These are phyloP conservation scores for Glebionis coronaria DNA, from an alignment of 129 eudicot genomes.

Conservation along the genomic window DNA sequence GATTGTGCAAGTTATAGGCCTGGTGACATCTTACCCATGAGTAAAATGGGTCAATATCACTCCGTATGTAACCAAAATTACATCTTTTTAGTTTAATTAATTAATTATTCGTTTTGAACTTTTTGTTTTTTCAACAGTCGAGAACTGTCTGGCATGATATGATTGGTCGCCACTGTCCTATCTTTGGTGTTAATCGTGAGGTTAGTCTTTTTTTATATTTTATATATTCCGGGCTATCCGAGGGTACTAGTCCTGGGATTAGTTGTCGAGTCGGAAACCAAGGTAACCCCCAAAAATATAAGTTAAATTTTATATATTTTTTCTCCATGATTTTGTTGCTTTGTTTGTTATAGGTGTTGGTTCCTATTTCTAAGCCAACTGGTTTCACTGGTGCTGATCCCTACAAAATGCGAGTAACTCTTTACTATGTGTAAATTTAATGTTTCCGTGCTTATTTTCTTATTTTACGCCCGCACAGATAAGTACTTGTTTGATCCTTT, in stretches of 20 bases:
- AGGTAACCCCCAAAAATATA: no score
- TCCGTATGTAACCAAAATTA: constrained; percentile 35
- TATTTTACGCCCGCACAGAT: no score
- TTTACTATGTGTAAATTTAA: background rate
- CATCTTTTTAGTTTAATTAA: background rate
- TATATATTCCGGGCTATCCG: no score
- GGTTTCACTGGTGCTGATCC: constrained; percentile 98
- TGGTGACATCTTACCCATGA: constrained; percentile 93
- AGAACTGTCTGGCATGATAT: constrained; percentile 97
- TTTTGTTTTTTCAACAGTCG: constrained; percentile 45
- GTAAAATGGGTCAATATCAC: constrained; percentile 97
- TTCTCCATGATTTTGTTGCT: background rate
- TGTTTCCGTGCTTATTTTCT: no score
- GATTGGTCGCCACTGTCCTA: constrained; percentile 97
- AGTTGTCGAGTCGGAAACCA: no score
- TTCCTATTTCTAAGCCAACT: constrained; percentile 84
- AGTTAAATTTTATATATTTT: background rate
- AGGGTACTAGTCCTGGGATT: no score
- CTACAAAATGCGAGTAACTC: constrained; percentile 66
- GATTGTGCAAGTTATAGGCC: constrained; percentile 70
- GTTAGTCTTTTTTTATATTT: constrained; percentile 29
- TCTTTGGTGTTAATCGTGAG: constrained; percentile 97
- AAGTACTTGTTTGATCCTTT: no score
- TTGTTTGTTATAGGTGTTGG: constrained; percentile 51
- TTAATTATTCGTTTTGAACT: background rate